Percentiles rank a stretch among this genome's conserved stretches.
phyloP scores from a whole-genome alignment of 225 moss, liverwort and hornwort genomes.

The Bryoerythrophyllum caledonicum region DNA sequence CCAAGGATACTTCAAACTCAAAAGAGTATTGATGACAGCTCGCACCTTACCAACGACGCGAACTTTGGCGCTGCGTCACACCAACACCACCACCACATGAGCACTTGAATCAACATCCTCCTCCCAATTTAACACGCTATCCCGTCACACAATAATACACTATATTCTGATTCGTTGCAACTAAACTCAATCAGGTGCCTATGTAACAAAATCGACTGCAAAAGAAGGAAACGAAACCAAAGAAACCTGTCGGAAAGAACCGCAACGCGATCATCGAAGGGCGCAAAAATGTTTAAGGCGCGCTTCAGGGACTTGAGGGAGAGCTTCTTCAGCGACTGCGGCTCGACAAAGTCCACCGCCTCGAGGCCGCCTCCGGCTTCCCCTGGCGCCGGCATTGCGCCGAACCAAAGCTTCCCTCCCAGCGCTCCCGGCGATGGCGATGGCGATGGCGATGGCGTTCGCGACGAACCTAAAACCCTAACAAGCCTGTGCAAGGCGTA shows the following conservation, averaged over 20 bases:
- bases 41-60: conserved; percentile 73
- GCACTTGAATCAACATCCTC: neutral
- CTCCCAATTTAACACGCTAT: neutral
- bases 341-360: conserved; percentile 79
- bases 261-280: conserved; percentile 60
- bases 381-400: conserved; percentile 65
- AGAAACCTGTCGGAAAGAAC: conserved; percentile 50
- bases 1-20: neutral
- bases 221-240: neutral
- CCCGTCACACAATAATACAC: neutral
- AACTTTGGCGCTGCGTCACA: conserved; percentile 61
- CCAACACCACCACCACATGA: conserved; percentile 23
- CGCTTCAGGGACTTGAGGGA: conserved; percentile 86
- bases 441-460: neutral
- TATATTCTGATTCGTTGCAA: neutral
- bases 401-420: neutral
- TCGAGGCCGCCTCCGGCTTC: conserved; percentile 52
- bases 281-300: conserved; percentile 74
- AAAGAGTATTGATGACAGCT: neutral
- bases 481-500: neutral
- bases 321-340: conserved; percentile 91
- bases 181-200: neutral
- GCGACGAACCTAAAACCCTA: conserved; percentile 20
- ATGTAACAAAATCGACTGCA: neutral
- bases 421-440: conserved; percentile 9